These are phyloP conservation scores for Solanum hybrid DNA, from an alignment of 305 asterid species.

Conservation along the genomic window DNA sequence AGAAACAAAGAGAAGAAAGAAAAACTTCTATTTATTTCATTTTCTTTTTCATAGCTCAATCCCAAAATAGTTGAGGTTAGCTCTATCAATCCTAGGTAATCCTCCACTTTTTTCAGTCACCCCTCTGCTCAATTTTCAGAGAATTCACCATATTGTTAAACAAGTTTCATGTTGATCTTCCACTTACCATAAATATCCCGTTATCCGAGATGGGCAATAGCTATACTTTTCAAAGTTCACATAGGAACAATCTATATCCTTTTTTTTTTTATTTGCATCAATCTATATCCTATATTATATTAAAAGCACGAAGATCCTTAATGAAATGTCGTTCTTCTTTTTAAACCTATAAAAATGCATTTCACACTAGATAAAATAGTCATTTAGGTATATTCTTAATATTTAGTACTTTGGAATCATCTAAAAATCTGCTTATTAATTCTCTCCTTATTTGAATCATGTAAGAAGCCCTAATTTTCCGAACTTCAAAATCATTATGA, in stretches of 20 bases:
- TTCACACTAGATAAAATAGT: too few species aligned
- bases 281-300: background rate
- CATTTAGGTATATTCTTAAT: background rate
- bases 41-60: background rate
- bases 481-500: background rate
- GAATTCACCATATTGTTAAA: background rate
- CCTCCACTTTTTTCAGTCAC: background rate
- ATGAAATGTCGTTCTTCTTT: background rate
- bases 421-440: background rate
- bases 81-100: background rate
- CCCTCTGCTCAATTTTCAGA: background rate
- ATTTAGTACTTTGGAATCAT: background rate
- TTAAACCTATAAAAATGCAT: too few species aligned
- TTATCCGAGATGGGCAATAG: background rate
- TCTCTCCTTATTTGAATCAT: background rate
- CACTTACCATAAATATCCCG: background rate
- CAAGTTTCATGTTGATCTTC: background rate
- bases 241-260: background rate
- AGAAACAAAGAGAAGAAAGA: background rate
- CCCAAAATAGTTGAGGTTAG: background rate
- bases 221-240: background rate
- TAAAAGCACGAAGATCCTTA: background rate
- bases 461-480: background rate
- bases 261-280: too few species aligned
- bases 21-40: background rate